A percentile compares a stretch with the other conserved stretches of the same genome.
phyloP scores from a whole-genome alignment of 208 protist genomes.

The Leishmania mexicana region DNA sequence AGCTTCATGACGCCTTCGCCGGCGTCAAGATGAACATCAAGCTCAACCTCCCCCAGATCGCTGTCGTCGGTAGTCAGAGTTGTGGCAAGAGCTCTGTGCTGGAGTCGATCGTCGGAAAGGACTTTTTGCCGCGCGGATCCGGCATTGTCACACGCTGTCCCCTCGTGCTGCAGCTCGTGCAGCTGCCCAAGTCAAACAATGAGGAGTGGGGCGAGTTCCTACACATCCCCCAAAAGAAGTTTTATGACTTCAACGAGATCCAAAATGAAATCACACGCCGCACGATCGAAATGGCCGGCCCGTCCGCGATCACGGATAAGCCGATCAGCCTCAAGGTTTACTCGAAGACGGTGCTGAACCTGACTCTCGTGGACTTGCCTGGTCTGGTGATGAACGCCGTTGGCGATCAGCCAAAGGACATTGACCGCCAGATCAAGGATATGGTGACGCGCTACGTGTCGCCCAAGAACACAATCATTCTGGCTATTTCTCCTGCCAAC shows the following conservation, averaged over 20 bases:
- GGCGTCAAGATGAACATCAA: slow-evolving; percentile 92
- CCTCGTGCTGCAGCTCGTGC: slow-evolving; percentile 98
- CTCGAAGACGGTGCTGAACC: slow-evolving; percentile 95
- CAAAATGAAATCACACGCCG: slow-evolving; percentile 95
- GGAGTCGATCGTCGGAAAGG: slow-evolving; percentile 99
- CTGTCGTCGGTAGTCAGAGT: slow-evolving; percentile 98
- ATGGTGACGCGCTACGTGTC: slow-evolving; percentile 98
- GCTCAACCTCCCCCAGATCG: slow-evolving; percentile 99
- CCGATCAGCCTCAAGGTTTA: slow-evolving; percentile 98
- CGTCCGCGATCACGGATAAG: slow-evolving; percentile 93
- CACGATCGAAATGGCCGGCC: slow-evolving; percentile 96
- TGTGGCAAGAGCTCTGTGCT: slow-evolving; percentile 98
- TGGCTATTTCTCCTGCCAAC: slow-evolving; percentile 99
- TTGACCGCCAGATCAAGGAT: slow-evolving; percentile 96
- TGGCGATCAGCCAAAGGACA: slow-evolving; percentile 98
- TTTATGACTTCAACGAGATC: slow-evolving; percentile 96
- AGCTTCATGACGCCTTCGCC: slow-evolving; percentile 96
- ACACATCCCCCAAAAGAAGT: slow-evolving; percentile 91
- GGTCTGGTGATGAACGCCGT: slow-evolving; percentile 99
- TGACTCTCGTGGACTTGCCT: slow-evolving; percentile 99
- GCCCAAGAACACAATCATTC: slow-evolving; percentile 98
- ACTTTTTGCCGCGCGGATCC: slow-evolving; percentile 99
- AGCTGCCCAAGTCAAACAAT: slow-evolving; percentile 61
- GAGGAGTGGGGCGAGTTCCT: slow-evolving; percentile 92
- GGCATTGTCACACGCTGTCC: slow-evolving; percentile 99